These are phyloP conservation scores for Ophiostoma montium DNA, from an alignment of 2,329 filamentous ascomycete genomes.

Conservation along the genomic window DNA sequence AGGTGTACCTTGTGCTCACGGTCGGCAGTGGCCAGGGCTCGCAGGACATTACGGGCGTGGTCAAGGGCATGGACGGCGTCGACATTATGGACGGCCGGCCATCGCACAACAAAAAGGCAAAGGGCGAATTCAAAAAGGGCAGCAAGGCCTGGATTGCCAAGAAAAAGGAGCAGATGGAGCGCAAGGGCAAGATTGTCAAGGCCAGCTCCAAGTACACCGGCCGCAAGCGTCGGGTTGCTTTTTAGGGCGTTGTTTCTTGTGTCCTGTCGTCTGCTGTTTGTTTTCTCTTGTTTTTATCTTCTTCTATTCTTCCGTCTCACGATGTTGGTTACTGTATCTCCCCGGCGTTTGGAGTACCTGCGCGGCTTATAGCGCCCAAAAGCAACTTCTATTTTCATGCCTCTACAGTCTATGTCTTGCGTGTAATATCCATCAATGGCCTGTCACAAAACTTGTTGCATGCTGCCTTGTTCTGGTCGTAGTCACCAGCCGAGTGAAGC, in stretches of 20 bases:
- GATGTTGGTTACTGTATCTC: background rate
- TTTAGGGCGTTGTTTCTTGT: too few species aligned
- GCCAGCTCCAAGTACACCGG: conserved; percentile 86
- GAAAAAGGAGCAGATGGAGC: conserved; percentile 88
- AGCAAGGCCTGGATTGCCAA: conserved; percentile 71
- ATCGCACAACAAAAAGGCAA: conserved; percentile 33
- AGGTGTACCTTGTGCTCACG: conserved; percentile 89
- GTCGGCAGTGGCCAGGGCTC: conserved; percentile 51
- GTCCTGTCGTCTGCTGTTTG: too few species aligned
- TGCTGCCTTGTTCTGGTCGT: background rate
- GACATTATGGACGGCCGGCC: conserved; percentile 61
- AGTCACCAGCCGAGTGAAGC: background rate
- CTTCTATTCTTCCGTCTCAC: background rate
- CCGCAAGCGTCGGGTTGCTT: conserved; percentile 71
- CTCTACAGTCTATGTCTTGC: background rate
- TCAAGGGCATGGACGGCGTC: conserved; percentile 77
- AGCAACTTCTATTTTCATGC: background rate
- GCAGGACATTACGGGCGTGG: conserved; percentile 81
- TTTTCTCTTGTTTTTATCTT: background rate
- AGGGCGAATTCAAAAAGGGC: conserved; percentile 55
- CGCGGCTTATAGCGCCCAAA: background rate
- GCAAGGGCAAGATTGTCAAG: conserved; percentile 91
- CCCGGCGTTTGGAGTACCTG: background rate
- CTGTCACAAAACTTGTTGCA: too few species aligned
- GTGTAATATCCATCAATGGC: too few species aligned